Percentiles rank a stretch among this genome's conserved stretches.
These are phyloP conservation scores for Nitzschia sp. DNA, from an alignment of 108 stramenopile species.

Conservation along the genomic window DNA sequence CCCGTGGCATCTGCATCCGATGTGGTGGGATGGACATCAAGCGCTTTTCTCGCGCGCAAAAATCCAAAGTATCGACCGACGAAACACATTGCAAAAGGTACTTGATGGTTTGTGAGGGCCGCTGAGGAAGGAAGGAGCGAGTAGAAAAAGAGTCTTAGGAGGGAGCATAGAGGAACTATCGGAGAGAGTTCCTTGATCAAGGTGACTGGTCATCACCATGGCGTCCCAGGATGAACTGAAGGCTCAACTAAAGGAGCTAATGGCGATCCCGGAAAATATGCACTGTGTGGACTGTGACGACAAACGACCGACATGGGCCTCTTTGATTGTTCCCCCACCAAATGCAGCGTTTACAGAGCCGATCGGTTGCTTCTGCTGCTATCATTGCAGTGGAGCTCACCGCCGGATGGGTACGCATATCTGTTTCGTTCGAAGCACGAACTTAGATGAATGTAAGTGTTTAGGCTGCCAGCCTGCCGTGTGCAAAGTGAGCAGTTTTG, in stretches of 20 bases:
- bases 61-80: neutral
- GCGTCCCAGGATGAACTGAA: constrained; percentile 33
- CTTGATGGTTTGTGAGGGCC: too few species aligned
- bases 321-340: constrained; percentile 69
- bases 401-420: constrained; percentile 92
- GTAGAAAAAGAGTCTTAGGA: neutral
- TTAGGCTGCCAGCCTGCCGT: neutral
- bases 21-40: too few species aligned
- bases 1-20: too few species aligned
- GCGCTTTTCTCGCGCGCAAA: too few species aligned
- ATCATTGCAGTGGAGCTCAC: constrained; percentile 93
- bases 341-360: constrained; percentile 32
- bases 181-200: neutral
- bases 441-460: constrained; percentile 71
- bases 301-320: constrained; percentile 91
- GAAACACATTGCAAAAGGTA: too few species aligned
- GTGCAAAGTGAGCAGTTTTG: neutral
- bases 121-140: neutral
- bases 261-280: constrained; percentile 70
- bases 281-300: constrained; percentile 82
- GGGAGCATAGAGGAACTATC: neutral
- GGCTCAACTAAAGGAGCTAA: constrained; percentile 50
- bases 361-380: constrained; percentile 80
- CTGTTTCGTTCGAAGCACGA: constrained; percentile 87
- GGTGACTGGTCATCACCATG: constrained; percentile 15